phyloP scores from a whole-genome alignment of 2,329 filamentous ascomycete genomes.

The Fusarium xylarioides region DNA sequence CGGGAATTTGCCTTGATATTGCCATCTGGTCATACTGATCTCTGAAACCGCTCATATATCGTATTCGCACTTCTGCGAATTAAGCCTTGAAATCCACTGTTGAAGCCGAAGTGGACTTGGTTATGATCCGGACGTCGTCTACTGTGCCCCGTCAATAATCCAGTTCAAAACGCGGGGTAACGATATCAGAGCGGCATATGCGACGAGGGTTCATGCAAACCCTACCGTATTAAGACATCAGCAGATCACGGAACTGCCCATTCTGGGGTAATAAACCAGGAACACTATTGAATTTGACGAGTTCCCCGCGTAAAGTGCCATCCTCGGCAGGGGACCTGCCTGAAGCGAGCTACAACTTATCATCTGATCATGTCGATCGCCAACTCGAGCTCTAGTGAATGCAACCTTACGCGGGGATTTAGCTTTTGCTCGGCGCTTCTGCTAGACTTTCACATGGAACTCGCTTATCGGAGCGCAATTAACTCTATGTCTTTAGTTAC shows the following conservation, averaged over 20 bases:
- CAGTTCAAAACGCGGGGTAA: neutral
- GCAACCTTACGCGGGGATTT: neutral
- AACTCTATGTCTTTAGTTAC: neutral
- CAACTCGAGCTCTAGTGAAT: neutral
- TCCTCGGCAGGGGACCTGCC: neutral
- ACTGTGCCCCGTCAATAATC: neutral
- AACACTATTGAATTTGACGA: neutral
- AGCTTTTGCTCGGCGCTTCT: neutral
- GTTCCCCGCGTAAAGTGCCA: neutral
- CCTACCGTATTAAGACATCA: neutral
- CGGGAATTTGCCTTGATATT: too few species aligned
- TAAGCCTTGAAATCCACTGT: rapidly evolving
- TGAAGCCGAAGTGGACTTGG: too few species aligned
- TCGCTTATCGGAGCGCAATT: neutral
- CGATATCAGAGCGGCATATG: neutral
- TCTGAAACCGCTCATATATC: rapidly evolving
- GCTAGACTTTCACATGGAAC: neutral
- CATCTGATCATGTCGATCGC: neutral
- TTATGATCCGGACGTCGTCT: rapidly evolving
- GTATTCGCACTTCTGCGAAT: neutral
- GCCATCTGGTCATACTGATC: too few species aligned
- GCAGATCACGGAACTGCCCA: neutral
- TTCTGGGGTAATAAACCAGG: neutral
- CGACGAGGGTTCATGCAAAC: neutral
- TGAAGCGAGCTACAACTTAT: neutral